These are phyloP conservation scores for Mycena amicta DNA, from an alignment of 768 basidiomycete genomes.

Conservation along the genomic window DNA sequence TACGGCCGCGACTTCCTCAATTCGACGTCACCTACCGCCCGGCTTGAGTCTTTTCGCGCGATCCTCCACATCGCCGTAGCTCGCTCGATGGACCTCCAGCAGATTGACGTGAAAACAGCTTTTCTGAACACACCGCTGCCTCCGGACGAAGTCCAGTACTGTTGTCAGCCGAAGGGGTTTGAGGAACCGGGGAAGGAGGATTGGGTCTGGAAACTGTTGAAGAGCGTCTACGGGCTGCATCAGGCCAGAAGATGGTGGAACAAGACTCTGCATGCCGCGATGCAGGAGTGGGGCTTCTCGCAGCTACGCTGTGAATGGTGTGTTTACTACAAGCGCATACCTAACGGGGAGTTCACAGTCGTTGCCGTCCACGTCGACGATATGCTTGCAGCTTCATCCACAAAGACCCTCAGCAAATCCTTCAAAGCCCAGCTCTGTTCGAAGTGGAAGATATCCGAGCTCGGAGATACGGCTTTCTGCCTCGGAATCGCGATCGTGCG, in stretches of 20 bases:
- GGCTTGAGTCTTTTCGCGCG: constrained; percentile 27
- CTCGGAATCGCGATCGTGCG: constrained; percentile 40
- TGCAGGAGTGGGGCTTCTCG: constrained; percentile 30
- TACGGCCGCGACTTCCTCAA: constrained; percentile 27
- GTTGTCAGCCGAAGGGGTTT: constrained; percentile 34
- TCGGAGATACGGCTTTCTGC: constrained; percentile 32
- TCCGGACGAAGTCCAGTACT: constrained; percentile 33
- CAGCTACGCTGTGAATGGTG: constrained; percentile 33
- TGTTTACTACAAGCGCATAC: constrained; percentile 28
- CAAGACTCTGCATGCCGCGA: constrained; percentile 23
- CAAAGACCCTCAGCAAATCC: constrained; percentile 4
- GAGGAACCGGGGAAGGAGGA: constrained; percentile 25
- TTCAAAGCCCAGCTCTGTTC: constrained; percentile 31
- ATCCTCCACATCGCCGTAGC: constrained; percentile 32
- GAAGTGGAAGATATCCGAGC: constrained; percentile 36
- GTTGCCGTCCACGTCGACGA: constrained; percentile 40
- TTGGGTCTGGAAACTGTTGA: constrained; percentile 27
- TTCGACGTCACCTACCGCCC: constrained; percentile 30
- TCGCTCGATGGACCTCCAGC: constrained; percentile 29
- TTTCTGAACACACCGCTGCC: constrained; percentile 26
- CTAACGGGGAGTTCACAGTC: constrained; percentile 24
- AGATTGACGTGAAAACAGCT: constrained; percentile 37
- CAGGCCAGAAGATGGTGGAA: constrained; percentile 41
- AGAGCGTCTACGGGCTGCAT: constrained; percentile 40
- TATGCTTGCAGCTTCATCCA: constrained; percentile 24